phyloP scores from a whole-genome alignment of 257 asterid species.

The Verbascum thapsus region DNA sequence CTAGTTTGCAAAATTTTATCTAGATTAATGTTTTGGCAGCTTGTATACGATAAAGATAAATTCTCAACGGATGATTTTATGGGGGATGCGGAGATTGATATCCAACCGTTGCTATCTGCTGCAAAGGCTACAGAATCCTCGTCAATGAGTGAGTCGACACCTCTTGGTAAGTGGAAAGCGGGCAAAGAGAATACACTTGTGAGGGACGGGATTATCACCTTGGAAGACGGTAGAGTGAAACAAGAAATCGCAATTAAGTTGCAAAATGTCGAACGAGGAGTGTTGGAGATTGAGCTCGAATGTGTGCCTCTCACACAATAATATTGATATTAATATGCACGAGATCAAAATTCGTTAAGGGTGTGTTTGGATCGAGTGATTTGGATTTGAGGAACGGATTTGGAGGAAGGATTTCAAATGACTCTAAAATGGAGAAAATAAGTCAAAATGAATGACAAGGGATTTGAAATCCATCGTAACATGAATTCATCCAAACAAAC shows the following conservation, averaged over 20 bases:
- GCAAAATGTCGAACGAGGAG: slow-evolving; percentile 85
- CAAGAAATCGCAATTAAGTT: slow-evolving; percentile 71
- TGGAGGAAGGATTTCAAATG: too few relatives aligned
- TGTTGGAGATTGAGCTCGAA: slow-evolving; percentile 84
- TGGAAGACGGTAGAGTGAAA: slow-evolving; percentile 66
- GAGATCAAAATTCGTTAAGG: too few relatives aligned
- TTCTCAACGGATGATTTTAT: slow-evolving; percentile 87
- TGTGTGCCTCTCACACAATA: slow-evolving; percentile 88
- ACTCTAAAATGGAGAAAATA: too few relatives aligned
- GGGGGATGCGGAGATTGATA: slow-evolving; percentile 92
- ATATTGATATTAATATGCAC: too few relatives aligned
- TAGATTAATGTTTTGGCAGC: slow-evolving; percentile 42
- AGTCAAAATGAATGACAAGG: too few relatives aligned
- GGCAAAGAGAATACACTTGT: slow-evolving; percentile 55
- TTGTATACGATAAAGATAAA: slow-evolving; percentile 85
- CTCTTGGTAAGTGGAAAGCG: slow-evolving; percentile 60
- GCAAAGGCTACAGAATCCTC: slow-evolving; percentile 69
- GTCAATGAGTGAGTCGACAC: slow-evolving; percentile 39
- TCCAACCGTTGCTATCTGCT: slow-evolving; percentile 72
- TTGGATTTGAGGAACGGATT: too few relatives aligned
- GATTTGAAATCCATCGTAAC: too few relatives aligned
- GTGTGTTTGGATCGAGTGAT: too few relatives aligned
- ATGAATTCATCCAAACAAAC: too few relatives aligned
- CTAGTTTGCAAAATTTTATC: neutral
- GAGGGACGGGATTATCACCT: slow-evolving; percentile 53